These are phyloP conservation scores for Trebouxia sp. DNA, from an alignment of 139 green algal species.

Conservation along the genomic window DNA sequence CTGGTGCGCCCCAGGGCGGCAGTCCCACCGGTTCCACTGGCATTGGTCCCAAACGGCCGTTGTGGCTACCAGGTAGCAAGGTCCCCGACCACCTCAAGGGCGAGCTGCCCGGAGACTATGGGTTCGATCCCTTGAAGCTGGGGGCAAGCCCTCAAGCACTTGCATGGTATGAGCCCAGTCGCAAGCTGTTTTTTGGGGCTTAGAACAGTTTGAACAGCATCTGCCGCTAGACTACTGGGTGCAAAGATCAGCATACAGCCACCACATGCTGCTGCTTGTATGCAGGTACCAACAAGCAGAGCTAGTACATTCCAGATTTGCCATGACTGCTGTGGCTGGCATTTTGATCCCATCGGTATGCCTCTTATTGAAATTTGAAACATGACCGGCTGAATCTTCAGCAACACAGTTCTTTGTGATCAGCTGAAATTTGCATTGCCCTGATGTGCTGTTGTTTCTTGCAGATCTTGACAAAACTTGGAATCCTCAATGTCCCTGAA, in stretches of 20 bases:
- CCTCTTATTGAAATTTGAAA: background rate
- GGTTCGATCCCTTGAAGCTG: conserved; percentile 88
- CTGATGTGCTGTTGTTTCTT: background rate
- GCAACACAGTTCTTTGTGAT: too few species aligned
- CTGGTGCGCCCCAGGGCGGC: too few species aligned
- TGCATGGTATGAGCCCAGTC: conserved; percentile 57
- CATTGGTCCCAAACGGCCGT: background rate
- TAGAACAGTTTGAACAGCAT: background rate
- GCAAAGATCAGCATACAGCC: background rate
- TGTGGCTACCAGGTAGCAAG: conserved; percentile 3
- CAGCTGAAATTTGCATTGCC: too few species aligned
- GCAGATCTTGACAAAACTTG: conserved; percentile 74
- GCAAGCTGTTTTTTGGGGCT: background rate
- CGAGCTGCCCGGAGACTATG: conserved; percentile 21
- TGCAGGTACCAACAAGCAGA: conserved; percentile 85
- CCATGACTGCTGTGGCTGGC: conserved; percentile 88
- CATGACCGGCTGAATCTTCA: background rate
- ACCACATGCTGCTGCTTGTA: background rate
- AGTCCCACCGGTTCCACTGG: too few species aligned
- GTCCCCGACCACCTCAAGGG: conserved; percentile 1
- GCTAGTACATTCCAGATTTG: conserved; percentile 85
- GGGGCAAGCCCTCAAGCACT: conserved; percentile 77
- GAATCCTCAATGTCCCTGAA: conserved; percentile 74
- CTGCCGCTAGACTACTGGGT: background rate
- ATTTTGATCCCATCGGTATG: conserved; percentile 76